Percentiles rank a stretch among this genome's conserved stretches.
These are phyloP conservation scores for Pisolithus microcarpus DNA, from an alignment of 768 basidiomycete genomes.

Conservation along the genomic window DNA sequence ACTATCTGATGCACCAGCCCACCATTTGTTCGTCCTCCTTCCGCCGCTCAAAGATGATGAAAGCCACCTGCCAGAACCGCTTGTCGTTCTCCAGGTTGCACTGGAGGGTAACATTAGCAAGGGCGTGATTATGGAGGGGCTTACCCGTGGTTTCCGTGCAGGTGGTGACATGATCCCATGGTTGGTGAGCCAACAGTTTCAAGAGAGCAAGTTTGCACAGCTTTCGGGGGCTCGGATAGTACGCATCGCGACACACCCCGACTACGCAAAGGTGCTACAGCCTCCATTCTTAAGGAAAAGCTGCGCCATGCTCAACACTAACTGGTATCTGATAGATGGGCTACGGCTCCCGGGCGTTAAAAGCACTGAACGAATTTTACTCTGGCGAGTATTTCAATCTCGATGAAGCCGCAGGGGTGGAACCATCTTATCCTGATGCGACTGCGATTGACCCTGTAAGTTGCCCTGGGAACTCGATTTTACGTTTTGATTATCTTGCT, in stretches of 20 bases:
- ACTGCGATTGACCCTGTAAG: constrained; percentile 42
- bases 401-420: constrained; percentile 54
- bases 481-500: background rate
- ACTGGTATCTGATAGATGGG: constrained; percentile 67
- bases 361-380: constrained; percentile 85
- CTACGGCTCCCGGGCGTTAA: constrained; percentile 84
- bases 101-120: constrained; percentile 90
- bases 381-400: constrained; percentile 87
- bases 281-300: background rate
- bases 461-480: background rate
- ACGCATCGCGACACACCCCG: constrained; percentile 91
- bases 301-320: background rate
- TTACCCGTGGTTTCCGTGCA: constrained; percentile 75
- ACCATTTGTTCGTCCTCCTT: constrained; percentile 91
- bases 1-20: constrained; percentile 93
- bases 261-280: constrained; percentile 71
- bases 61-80: constrained; percentile 85
- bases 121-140: constrained; percentile 76
- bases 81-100: constrained; percentile 94
- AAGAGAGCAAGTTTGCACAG: constrained; percentile 88
- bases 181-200: constrained; percentile 91
- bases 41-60: constrained; percentile 90
- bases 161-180: constrained; percentile 98
- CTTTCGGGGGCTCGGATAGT: constrained; percentile 90
- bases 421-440: constrained; percentile 56